phyloP scores from a whole-genome alignment of 2,329 filamentous ascomycete genomes.

The Neurospora sp. region DNA sequence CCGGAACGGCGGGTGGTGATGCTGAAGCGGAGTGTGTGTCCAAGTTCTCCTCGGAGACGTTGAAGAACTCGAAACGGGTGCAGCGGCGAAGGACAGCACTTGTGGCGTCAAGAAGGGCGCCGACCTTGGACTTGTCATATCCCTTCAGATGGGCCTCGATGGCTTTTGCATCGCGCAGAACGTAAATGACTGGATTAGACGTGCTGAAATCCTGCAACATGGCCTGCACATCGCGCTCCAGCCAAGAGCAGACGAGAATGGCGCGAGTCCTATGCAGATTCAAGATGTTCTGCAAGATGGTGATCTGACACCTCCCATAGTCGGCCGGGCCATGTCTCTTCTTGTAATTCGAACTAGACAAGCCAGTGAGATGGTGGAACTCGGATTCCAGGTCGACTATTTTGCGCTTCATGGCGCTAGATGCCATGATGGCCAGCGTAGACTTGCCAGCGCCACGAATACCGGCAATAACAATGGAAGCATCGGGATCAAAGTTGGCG shows the following conservation, averaged over 20 bases:
- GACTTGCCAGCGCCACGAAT: slow-evolving; percentile 68
- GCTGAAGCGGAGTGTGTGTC: slow-evolving; percentile 13
- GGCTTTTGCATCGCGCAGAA: slow-evolving; percentile 54
- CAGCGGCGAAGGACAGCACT: slow-evolving; percentile 52
- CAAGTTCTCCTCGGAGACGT: slow-evolving; percentile 48
- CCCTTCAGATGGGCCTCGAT: slow-evolving; percentile 53
- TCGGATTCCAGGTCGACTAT: slow-evolving; percentile 59
- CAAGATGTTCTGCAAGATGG: slow-evolving; percentile 51
- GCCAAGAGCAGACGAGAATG: slow-evolving; percentile 63
- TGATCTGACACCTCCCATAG: slow-evolving; percentile 53
- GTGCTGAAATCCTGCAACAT: slow-evolving; percentile 52
- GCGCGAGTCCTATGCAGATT: slow-evolving; percentile 47
- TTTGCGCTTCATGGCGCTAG: slow-evolving; percentile 56
- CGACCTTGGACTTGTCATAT: slow-evolving; percentile 44
- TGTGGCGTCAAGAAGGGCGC: slow-evolving; percentile 47
- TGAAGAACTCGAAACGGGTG: slow-evolving; percentile 69
- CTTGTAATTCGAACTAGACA: slow-evolving; percentile 53
- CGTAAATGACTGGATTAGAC: slow-evolving; percentile 60
- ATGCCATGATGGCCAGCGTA: slow-evolving; percentile 65
- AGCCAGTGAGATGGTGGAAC: slow-evolving; percentile 55
- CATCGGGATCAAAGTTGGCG: slow-evolving; percentile 43
- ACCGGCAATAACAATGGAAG: slow-evolving; percentile 63
- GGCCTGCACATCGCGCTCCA: slow-evolving; percentile 52
- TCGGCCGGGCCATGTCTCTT: slow-evolving; percentile 49
- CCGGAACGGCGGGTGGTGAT: slow-evolving; percentile 21